Conservation (phyloP, 2,329 filamentous ascomycete species). For the Chrysoporthe austroafricana region DNA sequence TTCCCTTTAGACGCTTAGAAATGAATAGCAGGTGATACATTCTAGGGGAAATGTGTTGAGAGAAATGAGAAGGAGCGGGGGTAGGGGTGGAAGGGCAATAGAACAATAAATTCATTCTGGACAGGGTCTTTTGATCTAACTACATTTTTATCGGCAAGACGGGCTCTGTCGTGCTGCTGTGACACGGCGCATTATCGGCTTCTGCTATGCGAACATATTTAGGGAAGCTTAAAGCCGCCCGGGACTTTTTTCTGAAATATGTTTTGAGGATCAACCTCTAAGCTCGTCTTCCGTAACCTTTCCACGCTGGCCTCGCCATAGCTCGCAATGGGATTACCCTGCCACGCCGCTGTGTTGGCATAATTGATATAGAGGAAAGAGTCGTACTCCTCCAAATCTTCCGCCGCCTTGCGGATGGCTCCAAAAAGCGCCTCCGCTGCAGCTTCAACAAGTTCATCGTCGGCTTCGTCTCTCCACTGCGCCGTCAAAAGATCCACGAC, state of each 20-base stretch:
- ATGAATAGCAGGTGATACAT: too few species aligned
- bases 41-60: too few species aligned
- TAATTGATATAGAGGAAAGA: background rate
- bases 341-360: background rate
- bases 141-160: too few species aligned
- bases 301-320: background rate
- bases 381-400: background rate
- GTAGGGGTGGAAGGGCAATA: too few species aligned
- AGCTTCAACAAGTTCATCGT: background rate
- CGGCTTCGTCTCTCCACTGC: background rate
- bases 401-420: background rate
- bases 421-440: background rate
- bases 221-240: background rate
- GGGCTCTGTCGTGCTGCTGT: too few species aligned
- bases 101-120: too few species aligned
- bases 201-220: background rate
- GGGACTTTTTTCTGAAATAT: background rate
- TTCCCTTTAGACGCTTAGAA: too few species aligned
- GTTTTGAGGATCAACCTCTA: background rate
- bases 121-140: too few species aligned
- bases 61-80: too few species aligned
- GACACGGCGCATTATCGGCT: background rate
- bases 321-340: background rate
- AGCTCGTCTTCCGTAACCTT: background rate
- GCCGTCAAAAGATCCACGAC: background rate